These are phyloP conservation scores for Thozetella sp. DNA, from an alignment of 495 filamentous ascomycete species.

Conservation along the genomic window DNA sequence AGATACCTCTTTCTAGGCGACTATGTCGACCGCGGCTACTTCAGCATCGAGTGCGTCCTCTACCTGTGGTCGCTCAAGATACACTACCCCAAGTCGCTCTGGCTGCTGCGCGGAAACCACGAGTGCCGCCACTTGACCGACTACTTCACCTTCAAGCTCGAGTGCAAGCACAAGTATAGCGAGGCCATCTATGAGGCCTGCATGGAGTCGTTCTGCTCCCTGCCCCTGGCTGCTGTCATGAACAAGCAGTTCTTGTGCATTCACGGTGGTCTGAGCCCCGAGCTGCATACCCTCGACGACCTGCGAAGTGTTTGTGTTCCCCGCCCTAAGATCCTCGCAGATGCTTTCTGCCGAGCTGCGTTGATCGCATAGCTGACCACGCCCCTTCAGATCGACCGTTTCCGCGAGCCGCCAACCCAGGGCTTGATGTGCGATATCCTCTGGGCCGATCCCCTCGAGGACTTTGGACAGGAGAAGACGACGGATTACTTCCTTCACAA, in stretches of 20 bases:
- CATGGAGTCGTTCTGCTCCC: slow-evolving; percentile 94
- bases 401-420: slow-evolving; percentile 95
- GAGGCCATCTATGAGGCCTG: slow-evolving; percentile 96
- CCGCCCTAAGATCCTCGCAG: not conserved
- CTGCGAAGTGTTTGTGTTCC: slow-evolving; percentile 70
- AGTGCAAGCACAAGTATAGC: slow-evolving; percentile 99
- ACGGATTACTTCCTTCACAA: slow-evolving; percentile 97
- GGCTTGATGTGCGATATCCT: slow-evolving; percentile 99
- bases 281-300: slow-evolving; percentile 94
- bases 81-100: slow-evolving; percentile 97
- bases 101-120: slow-evolving; percentile 96
- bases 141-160: slow-evolving; percentile 99
- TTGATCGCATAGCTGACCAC: slow-evolving; percentile 6
- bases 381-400: slow-evolving; percentile 82
- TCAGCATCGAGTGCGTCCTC: slow-evolving; percentile 98
- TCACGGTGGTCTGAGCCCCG: slow-evolving; percentile 93
- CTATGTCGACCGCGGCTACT: slow-evolving; percentile 97
- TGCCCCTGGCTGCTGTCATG: slow-evolving; percentile 96
- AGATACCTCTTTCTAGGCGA: slow-evolving; percentile 96
- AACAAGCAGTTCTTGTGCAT: slow-evolving; percentile 99
- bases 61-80: slow-evolving; percentile 99
- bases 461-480: slow-evolving; percentile 98
- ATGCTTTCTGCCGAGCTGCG: not conserved
- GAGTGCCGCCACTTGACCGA: slow-evolving; percentile 98
- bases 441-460: slow-evolving; percentile 98